A percentile compares a stretch with the other conserved stretches of the same genome.
phyloP scores from a whole-genome alignment of 306 rosid species.

The Fragaria ananassa region DNA sequence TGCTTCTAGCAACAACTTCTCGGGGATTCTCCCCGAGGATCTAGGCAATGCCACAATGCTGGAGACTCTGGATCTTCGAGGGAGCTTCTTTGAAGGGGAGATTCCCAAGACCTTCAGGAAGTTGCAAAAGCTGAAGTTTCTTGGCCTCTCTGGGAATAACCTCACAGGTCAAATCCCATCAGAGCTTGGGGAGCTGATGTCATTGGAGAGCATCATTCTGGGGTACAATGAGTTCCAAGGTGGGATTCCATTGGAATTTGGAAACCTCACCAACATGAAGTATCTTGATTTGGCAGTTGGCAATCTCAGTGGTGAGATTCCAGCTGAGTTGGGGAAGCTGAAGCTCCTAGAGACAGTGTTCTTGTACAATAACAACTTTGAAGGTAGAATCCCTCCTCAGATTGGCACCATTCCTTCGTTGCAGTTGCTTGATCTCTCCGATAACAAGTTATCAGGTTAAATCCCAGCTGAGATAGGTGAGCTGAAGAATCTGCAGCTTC shows the following conservation, averaged over 20 bases:
- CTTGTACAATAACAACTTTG: conserved; percentile 67
- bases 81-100: conserved; percentile 72
- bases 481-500: conserved; percentile 68
- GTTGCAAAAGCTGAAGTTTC: conserved; percentile 77
- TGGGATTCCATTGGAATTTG: conserved; percentile 69
- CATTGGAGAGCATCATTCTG: conserved; percentile 67
- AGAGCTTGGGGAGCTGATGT: conserved; percentile 67
- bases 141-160: conserved; percentile 90
- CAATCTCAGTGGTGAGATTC: conserved; percentile 77
- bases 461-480: conserved; percentile 64
- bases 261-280: conserved; percentile 70
- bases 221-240: conserved; percentile 87
- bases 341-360: conserved; percentile 58
- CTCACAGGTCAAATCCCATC: conserved; percentile 72
- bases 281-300: conserved; percentile 91
- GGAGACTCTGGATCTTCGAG: conserved; percentile 83
- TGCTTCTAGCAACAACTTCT: conserved; percentile 81
- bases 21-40: conserved; percentile 67
- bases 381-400: conserved; percentile 58
- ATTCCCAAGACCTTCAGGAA: conserved; percentile 59
- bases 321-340: conserved; percentile 60
- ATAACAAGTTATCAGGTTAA: conserved; percentile 66
- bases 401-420: conserved; percentile 56
- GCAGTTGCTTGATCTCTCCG: conserved; percentile 71
- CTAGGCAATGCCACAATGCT: conserved; percentile 66